Percentiles rank a stretch among this genome's conserved stretches.
These are phyloP conservation scores for Vigna nakashimae DNA, from an alignment of 306 rosid genomes.

Conservation along the genomic window DNA sequence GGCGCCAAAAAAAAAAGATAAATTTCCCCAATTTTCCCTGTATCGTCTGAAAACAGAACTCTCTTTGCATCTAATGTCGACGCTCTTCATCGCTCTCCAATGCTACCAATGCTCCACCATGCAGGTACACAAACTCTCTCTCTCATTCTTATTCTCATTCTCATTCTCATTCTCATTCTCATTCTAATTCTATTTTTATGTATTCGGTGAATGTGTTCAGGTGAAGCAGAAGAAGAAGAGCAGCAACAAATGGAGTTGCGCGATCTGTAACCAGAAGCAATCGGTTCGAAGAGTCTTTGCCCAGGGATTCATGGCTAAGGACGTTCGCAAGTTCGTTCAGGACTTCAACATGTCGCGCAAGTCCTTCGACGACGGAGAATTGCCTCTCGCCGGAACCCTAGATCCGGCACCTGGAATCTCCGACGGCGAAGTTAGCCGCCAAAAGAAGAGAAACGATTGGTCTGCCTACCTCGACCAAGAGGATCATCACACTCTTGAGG, in stretches of 20 bases:
- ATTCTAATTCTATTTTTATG: neutral
- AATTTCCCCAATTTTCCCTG: neutral
- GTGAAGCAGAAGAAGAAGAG: conserved; percentile 85
- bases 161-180: neutral
- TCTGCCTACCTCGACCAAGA: conserved; percentile 64
- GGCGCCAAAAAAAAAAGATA: conserved; percentile 40
- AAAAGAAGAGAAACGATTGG: conserved; percentile 65
- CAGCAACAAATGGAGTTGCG: conserved; percentile 79
- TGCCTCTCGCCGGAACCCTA: conserved; percentile 41
- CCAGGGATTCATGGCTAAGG: conserved; percentile 72
- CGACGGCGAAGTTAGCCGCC: neutral
- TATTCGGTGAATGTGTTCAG: conserved; percentile 43
- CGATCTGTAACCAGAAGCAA: conserved; percentile 81
- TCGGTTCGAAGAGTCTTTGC: conserved; percentile 79
- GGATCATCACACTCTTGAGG: conserved; percentile 9
- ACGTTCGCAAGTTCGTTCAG: conserved; percentile 81
- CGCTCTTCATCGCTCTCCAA: conserved; percentile 77
- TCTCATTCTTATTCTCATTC: neutral
- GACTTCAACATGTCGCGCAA: conserved; percentile 79
- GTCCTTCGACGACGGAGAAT: conserved; percentile 46
- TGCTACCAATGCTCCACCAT: conserved; percentile 90
- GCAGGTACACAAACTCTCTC: conserved; percentile 60
- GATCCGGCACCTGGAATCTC: neutral
- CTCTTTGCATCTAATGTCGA: conserved; percentile 46
- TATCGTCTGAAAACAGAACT: neutral